Conservation (phyloP, 2,329 filamentous ascomycete species). For the Kalmusia sp. region DNA sequence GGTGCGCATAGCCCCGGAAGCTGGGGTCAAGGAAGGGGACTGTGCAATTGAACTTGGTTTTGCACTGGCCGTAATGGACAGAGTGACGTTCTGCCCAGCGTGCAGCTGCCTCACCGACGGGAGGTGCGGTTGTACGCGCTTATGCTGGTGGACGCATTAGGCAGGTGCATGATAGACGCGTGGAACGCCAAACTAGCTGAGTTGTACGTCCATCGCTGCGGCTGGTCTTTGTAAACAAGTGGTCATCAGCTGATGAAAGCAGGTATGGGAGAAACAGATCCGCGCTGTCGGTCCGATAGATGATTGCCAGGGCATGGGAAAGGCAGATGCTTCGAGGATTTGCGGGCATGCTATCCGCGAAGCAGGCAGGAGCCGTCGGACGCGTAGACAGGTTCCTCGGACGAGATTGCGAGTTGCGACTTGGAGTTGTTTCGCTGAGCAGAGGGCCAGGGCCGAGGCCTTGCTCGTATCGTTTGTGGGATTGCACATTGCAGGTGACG, state of each 20-base stretch:
- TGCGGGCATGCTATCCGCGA: neutral
- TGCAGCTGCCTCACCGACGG: neutral
- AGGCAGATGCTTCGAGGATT: neutral
- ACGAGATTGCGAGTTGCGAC: neutral
- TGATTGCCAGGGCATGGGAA: neutral
- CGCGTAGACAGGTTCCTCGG: too few relatives aligned
- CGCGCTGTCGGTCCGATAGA: neutral
- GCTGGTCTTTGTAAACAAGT: neutral
- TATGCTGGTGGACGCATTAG: neutral
- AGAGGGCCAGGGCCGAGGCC: neutral
- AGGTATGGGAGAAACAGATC: neutral
- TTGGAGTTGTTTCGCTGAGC: neutral
- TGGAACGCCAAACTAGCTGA: neutral
- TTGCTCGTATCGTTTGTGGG: neutral
- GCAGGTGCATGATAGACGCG: constrained; percentile 5
- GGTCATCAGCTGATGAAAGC: neutral
- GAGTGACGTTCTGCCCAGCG: neutral
- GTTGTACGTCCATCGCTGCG: neutral
- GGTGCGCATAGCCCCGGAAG: too few relatives aligned
- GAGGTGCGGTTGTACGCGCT: neutral
- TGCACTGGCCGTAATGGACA: too few relatives aligned
- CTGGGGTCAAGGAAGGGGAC: too few relatives aligned
- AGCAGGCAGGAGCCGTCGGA: neutral
- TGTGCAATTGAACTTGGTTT: too few relatives aligned
- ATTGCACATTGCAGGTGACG: neutral